Evolutionary conservation across 2,329 filamentous ascomycete genomes (phyloP), one percentile per base, ranked within the genome.

Genomic region (Trichophyton simii): DNA sequence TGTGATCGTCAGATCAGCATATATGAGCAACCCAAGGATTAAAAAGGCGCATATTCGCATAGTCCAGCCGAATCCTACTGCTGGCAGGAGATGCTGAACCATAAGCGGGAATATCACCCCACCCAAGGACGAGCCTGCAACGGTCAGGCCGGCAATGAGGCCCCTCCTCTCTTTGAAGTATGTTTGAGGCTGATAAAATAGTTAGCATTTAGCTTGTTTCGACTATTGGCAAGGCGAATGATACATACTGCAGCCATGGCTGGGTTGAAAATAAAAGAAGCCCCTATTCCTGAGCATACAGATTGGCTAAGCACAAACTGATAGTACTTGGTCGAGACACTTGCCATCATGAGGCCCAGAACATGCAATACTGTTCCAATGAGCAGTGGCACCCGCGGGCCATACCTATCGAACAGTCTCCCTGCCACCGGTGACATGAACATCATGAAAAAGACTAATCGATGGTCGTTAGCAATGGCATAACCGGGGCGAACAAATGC

Each of bases 311-410:
- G 69, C 38, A 83, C 69, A 66, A 82, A 78, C 42, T 82, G 80
- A 64, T 78, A 83, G 68, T 81, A 83, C 61, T 80, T 66, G 0
- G 73, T 79, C 60, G 76, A 84, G 62, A 87, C 70, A 6, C 77
- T 80, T 0, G 81, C 77, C 82, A 86, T 85, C 82, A 87, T 85
- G 3, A 87, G 67, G 1, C 82, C 80, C 60, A 86, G 80, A 15
- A 86, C 79, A 62, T 83, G 80, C 60, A 83, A 67, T 59, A 83
- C 72, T 2, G 76, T 77, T 22, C 81, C 81, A 36, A 73, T 67
- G 0, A 80, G 44, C 0, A 83, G 68, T 1, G 88, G 72, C 52
- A 73, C 78, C 28, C 79, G 78, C 0, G 85, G 83, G 0, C 86
- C 86, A 61, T 83, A 81, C 60, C 76, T 80, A 66, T 88, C 86